Conservation (phyloP, 805 yeast species). For the Ogataea pignaliae region DNA sequence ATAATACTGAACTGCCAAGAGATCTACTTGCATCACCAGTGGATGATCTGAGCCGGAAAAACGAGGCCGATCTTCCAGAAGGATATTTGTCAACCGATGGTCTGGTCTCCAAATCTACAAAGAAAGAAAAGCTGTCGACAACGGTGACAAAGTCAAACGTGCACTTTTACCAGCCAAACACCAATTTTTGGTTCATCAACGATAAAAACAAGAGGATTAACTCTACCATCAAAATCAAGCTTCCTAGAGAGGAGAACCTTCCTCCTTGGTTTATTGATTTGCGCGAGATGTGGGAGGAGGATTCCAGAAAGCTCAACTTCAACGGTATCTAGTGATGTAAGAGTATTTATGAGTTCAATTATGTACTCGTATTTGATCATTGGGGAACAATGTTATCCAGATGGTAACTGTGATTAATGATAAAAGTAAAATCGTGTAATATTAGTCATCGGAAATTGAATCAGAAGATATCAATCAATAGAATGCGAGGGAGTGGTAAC, state of each 20-base stretch:
- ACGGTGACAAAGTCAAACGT: conserved; percentile 13
- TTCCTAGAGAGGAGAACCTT: conserved; percentile 61
- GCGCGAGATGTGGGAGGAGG: conserved; percentile 61
- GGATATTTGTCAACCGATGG: neutral
- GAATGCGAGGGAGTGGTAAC: too few relatives aligned
- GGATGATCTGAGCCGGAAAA: neutral
- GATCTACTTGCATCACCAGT: neutral
- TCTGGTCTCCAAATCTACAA: neutral
- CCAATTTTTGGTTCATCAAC: conserved; percentile 20
- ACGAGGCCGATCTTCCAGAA: neutral
- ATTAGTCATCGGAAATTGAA: too few relatives aligned
- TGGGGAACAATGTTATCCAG: too few relatives aligned
- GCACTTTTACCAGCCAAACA: conserved; percentile 38
- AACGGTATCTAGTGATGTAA: neutral
- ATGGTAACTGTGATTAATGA: too few relatives aligned
- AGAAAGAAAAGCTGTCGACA: neutral
- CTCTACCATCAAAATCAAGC: conserved; percentile 35
- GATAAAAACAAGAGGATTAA: conserved; percentile 35
- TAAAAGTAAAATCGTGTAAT: too few relatives aligned
- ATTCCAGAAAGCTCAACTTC: conserved; percentile 8
- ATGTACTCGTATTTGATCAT: too few relatives aligned
- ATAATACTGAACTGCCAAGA: neutral
- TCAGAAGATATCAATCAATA: too few relatives aligned
- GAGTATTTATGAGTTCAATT: too few relatives aligned
- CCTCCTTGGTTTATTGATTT: conserved; percentile 74